Evolutionary conservation across 2,329 filamentous ascomycete species (phyloP), one percentile per base, ranked within the genome.

Genomic region (Helotiales sp.): DNA sequence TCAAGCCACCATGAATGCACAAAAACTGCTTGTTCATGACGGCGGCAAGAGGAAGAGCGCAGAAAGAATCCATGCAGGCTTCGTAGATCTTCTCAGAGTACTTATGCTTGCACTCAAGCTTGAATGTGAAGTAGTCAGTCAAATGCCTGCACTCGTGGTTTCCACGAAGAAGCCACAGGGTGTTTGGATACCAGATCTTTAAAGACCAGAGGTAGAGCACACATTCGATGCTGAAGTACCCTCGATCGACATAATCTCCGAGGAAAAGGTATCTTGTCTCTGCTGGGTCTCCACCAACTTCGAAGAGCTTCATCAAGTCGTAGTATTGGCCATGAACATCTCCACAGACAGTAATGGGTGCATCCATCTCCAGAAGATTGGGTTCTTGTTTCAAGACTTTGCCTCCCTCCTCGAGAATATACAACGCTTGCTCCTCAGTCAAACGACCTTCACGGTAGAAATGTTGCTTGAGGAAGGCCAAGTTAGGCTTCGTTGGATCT

Each of bases 21-120:
- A 99, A 84, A 81, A 99, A 99, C 80, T 99, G 96, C 85, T 99
- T 99, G 87, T 99, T 99, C 96, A 99, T 99, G 73, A 99, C 90
- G 30, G 96, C 96, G 65, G 96, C 96, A 74, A 99, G 84, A 32
- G 96, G 96, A 71, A 99, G 84, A 71, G 91, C 87, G 83, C 96
- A 99, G 86, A 99, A 99, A 0, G 96, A 96, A 72, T 99, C 95
- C 89, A 97, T 97, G 83, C 96, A 98, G 65, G 96, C 95, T 77
- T 99, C 95, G 79, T 99, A 99, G 68, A 99, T 87, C 71, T 87
- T 87, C 82, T 98, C 96, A 37, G 93, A 97, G 82, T 99, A 99
- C 81, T 99, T 99, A 87, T 99, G 96, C 84, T 97, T 97, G 86
- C 96, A 99, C 81, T 99, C 96, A 66, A 99, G 89, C 86, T 99